Percentiles rank a stretch among this genome's conserved stretches.
phyloP scores from a whole-genome alignment of 192 early-diverging fungal genomes.

The Linnemannia schmuckeri region DNA sequence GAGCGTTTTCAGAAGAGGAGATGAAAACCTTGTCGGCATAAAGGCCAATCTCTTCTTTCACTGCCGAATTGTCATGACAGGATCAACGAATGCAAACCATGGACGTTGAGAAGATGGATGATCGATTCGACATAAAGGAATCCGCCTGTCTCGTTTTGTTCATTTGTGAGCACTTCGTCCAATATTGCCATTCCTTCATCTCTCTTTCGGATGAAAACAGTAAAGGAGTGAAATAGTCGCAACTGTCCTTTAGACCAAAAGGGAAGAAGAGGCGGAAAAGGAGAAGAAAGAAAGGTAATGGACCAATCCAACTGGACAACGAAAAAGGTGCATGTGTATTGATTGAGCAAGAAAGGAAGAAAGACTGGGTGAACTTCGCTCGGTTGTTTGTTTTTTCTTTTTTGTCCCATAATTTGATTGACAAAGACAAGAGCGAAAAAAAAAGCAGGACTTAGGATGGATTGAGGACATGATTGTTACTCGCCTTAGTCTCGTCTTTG shows the following conservation, averaged over 20 bases:
- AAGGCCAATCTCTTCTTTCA: not conserved
- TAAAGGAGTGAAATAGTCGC: not conserved
- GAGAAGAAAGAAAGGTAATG: not conserved
- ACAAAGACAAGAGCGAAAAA: not conserved
- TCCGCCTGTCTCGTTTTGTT: too few species aligned
- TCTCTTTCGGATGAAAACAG: not conserved
- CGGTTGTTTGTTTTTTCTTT: not conserved
- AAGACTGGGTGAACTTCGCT: not conserved
- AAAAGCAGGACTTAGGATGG: not conserved
- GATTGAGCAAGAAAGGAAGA: not conserved
- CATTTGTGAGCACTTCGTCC: not conserved
- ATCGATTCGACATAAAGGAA: not conserved
- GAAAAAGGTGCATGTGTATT: not conserved
- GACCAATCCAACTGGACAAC: conserved; percentile 1
- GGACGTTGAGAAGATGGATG: not conserved
- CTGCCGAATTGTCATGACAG: not conserved
- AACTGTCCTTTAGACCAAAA: not conserved
- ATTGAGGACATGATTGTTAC: not conserved
- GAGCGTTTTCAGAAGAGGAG: not conserved
- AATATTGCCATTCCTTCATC: not conserved
- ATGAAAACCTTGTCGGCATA: not conserved
- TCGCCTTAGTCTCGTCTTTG: not conserved
- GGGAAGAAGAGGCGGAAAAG: not conserved
- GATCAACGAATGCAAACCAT: not conserved
- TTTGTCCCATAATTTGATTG: not conserved